Base-by-base conservation (phyloP, 1,284 basidiomycete genomes). In the Tylopilus sp. region DNA sequence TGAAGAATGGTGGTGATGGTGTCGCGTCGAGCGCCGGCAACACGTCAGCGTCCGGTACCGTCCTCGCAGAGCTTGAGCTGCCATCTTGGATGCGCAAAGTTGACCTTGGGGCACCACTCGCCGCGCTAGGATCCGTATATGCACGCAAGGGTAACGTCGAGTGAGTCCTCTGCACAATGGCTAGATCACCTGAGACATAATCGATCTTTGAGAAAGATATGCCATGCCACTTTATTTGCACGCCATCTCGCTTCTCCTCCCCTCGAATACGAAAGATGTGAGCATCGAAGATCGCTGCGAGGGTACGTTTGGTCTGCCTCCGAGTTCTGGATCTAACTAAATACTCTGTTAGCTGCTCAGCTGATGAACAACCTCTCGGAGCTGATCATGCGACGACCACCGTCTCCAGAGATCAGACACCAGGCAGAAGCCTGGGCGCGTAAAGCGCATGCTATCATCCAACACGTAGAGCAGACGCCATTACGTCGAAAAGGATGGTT, bases 361-460 rank as follows among this genome's bases (percentile, higher is more conserved):
- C 71, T 92, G 18, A 92, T 93, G 91, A 87, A 85, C 69, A 89
- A 88, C 66, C 81, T 93, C 44, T 86, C 89, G 15, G 88, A 89
- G 62, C 77, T 90, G 54, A 81, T 90, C 64, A 80, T 89, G 66
- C 84, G 85, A 49, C 79, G 76, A n/a, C 73, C 82, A 3, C 81
- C 83, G 16, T 81, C 82, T 22, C 79, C 82, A 0, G 83, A 88
- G 44, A 79, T 80, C 36, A 75, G 86, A 49, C 76, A 82, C 41
- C 85, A 89, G 69, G 90, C 91, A 0, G 89, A 91, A 70, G 77
- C 83, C 1, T 91, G 90, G 89, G 87, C 87, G 2, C 79, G 80
- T 53, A 86, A 88, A 67, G 88, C 88, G 1, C 74, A 89, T 10
- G 83, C 81, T 0, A 74, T 88, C 32, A 81, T 88, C 49, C 82